These are phyloP conservation scores for Plasmodium billcollinsi DNA, from an alignment of 169 alveolate species.

Conservation along the genomic window DNA sequence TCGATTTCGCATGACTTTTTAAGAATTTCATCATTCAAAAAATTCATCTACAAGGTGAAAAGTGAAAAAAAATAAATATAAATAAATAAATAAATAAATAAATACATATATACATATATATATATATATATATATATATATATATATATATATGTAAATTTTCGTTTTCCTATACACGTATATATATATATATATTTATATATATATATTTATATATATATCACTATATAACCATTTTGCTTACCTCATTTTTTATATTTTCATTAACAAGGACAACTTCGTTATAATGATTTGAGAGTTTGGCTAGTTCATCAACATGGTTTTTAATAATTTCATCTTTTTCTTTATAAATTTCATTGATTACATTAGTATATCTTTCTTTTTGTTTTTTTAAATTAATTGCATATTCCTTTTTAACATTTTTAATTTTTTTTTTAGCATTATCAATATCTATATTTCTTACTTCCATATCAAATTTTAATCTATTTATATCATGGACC, in stretches of 20 bases:
- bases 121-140: neutral
- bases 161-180: neutral
- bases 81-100: too few species aligned
- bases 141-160: neutral
- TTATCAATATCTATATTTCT: slow-evolving; percentile 51
- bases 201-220: neutral
- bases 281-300: slow-evolving; percentile 18
- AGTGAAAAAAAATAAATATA: neutral
- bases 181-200: neutral
- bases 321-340: slow-evolving; percentile 56
- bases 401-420: slow-evolving; percentile 49
- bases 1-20: slow-evolving; percentile 55
- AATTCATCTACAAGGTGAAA: slow-evolving; percentile 7
- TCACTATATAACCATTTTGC: neutral
- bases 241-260: slow-evolving; percentile 49
- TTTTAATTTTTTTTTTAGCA: slow-evolving; percentile 35
- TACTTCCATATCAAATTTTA: slow-evolving; percentile 62
- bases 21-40: slow-evolving; percentile 41
- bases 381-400: slow-evolving; percentile 62
- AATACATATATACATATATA: neutral
- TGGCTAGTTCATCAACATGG: slow-evolving; percentile 44
- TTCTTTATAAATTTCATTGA: slow-evolving; percentile 56
- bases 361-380: slow-evolving; percentile 25
- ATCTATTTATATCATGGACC: slow-evolving; percentile 40
- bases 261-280: slow-evolving; percentile 39